phyloP scores from a whole-genome alignment of 352 stramenopile species.

The Phytophthora europaea region DNA sequence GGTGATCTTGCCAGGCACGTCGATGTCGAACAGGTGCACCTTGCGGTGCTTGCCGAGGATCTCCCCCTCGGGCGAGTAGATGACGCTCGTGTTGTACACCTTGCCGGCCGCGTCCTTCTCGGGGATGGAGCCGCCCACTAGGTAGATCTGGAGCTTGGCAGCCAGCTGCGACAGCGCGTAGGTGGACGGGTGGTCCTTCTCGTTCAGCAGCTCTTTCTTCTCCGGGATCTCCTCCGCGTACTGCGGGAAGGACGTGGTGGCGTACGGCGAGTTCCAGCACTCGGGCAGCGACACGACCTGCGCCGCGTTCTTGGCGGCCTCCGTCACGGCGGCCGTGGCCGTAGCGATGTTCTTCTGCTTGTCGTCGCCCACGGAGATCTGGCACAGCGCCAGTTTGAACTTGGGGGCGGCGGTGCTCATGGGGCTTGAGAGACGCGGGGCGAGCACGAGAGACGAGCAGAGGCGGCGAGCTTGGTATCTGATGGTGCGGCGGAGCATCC shows the following conservation, averaged over 20 bases:
- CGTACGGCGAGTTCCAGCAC: constrained; percentile 98
- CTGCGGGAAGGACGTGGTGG: constrained; percentile 96
- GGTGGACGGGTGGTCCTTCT: constrained; percentile 85
- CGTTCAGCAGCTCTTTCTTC: constrained; percentile 59
- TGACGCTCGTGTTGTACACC: constrained; percentile 99
- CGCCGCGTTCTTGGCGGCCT: constrained; percentile 80
- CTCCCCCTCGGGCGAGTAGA: constrained; percentile 94
- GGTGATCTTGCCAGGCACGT: constrained; percentile 98
- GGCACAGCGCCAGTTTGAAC: constrained; percentile 96
- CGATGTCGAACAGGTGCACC: constrained; percentile 99
- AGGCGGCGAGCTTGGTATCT: constrained; percentile 37
- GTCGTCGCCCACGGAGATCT: constrained; percentile 94
- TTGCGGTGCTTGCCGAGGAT: constrained; percentile 99
- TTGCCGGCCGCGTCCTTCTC: constrained; percentile 88
- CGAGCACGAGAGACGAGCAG: constrained; percentile 22
- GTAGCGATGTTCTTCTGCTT: constrained; percentile 90
- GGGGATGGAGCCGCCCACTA: constrained; percentile 98
- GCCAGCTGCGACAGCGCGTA: constrained; percentile 92
- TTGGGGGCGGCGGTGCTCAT: constrained; percentile 63
- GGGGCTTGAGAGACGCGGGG: constrained; percentile 23
- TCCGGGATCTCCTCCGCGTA: constrained; percentile 98
- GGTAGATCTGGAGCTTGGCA: constrained; percentile 89
- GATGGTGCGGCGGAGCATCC: constrained; percentile 41
- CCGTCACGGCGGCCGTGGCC: constrained; percentile 65
- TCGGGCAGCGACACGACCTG: constrained; percentile 95